Evolutionary conservation across 2,329 filamentous ascomycete species (phyloP), one percentile per base, ranked within the genome.

Genomic region (Fusarium sp.): DNA sequence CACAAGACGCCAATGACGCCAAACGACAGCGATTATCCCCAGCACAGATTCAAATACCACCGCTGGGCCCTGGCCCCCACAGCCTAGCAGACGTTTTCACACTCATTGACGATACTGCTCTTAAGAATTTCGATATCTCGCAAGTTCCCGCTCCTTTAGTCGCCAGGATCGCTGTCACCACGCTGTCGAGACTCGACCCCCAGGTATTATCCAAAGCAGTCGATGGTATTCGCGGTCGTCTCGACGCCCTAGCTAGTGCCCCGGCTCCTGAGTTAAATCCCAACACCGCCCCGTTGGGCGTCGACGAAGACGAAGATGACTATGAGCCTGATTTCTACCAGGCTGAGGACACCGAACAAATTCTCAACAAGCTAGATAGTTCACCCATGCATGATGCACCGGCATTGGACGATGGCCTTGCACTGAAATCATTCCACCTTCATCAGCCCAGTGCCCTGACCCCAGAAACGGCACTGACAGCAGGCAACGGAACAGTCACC

Each of bases 271-370:
- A 82, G 12, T 70, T 89, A 33, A 89, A 90, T 69, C 85, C 89
- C 13, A 88, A 90, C 60, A 91, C 89, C 5, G 85, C 88, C 20
- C 88, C 88, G 3, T 80, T 91, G 5, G 90, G 88, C 31, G 91
- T 93, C 7, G 91, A 92, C 12, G 95, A 97, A 45, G 95, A 97
- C 26, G 94, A 97, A 48, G 84, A 85, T 65, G 94, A 97, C 76
- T 98, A 98, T 78, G 95, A 98, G 77, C 95, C 95, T 0, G 93
- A 97, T 78, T 95, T 94, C 75, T 90, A 92, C 66, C 88, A 92
- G 14, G 90, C 91, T 39, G 94, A 97, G 80, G 91, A 94, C 73
- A 90, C 90, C 2, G 92, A 95, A 77, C 93, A 95, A 78, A 91
- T 94, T 36, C 83, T 92, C 54, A 93, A 95, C 81, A 93, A 93